A percentile compares a stretch with the other conserved stretches of the same genome.
phyloP scores from a whole-genome alignment of 2,329 filamentous ascomycete genomes.

The Venturiaceae sp. region DNA sequence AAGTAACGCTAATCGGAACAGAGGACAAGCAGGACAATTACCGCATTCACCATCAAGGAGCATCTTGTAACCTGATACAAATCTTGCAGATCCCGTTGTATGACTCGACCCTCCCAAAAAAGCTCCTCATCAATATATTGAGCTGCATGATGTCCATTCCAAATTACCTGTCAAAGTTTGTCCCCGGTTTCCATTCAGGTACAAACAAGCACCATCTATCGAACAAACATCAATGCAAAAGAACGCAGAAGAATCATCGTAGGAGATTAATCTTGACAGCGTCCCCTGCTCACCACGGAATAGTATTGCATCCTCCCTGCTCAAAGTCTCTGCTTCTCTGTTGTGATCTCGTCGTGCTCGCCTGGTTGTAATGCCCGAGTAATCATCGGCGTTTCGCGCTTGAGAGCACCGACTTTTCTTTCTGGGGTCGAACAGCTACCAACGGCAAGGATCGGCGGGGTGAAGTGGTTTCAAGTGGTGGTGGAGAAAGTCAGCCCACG shows the following conservation, averaged over 20 bases:
- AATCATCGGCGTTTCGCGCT: background rate
- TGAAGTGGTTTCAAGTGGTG: no score
- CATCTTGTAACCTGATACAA: no score
- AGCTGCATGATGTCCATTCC: background rate
- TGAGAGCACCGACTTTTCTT: background rate
- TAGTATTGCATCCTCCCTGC: no score
- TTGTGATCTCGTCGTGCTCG: background rate
- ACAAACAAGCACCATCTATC: background rate
- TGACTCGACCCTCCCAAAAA: no score
- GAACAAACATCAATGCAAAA: background rate
- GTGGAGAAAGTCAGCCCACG: no score
- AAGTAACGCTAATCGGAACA: no score
- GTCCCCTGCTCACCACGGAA: background rate
- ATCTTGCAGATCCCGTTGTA: no score
- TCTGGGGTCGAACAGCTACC: background rate
- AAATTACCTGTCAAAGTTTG: background rate
- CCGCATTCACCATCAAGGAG: no score
- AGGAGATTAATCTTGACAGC: background rate
- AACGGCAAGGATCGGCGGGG: background rate
- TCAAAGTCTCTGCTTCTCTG: no score
- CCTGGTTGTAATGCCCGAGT: background rate
- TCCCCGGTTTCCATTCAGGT: background rate
- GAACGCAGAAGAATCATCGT: background rate
- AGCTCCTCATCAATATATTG: background rate
- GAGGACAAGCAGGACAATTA: no score